A percentile compares a stretch with the other conserved stretches of the same genome.
Evolutionary conservation across 352 stramenopile genomes (phyloP).

Genomic region (Pythium biforme): DNA sequence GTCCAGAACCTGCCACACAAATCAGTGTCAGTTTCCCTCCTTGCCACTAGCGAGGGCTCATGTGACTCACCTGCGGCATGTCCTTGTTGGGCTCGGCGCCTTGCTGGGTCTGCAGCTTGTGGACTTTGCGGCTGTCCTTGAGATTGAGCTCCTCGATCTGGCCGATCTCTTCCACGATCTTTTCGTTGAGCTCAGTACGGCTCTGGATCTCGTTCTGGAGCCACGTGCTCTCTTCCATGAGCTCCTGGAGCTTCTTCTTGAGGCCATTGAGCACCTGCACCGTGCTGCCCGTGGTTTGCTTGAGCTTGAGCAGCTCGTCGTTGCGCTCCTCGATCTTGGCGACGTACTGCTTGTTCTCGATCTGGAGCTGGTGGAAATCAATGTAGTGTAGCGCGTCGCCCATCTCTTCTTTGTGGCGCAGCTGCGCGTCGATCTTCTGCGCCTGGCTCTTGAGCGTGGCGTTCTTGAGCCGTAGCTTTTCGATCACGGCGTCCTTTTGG

Average conservation of each 20-base stretch:
- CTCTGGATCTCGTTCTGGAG: slow-evolving; percentile 78
- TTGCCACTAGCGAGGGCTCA: neutral
- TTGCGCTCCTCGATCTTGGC: slow-evolving; percentile 95
- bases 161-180: slow-evolving; percentile 77
- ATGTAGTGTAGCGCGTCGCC: slow-evolving; percentile 95
- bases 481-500: slow-evolving; percentile 90
- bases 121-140: slow-evolving; percentile 55
- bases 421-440: slow-evolving; percentile 90
- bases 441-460: slow-evolving; percentile 90
- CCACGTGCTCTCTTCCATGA: slow-evolving; percentile 83
- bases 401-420: slow-evolving; percentile 95
- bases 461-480: slow-evolving; percentile 95
- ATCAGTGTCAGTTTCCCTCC: neutral
- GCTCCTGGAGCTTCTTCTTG: slow-evolving; percentile 87
- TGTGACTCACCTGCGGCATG: slow-evolving; percentile 82
- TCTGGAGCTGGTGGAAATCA: slow-evolving; percentile 95
- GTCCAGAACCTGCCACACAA: slow-evolving; percentile 65
- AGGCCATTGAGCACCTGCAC: slow-evolving; percentile 90
- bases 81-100: slow-evolving; percentile 71
- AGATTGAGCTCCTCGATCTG: slow-evolving; percentile 71
- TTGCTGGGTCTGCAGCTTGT: slow-evolving; percentile 65
- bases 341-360: slow-evolving; percentile 97
- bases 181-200: slow-evolving; percentile 85
- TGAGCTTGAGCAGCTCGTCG: slow-evolving; percentile 91
- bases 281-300: slow-evolving; percentile 88